A percentile compares a stretch with the other conserved stretches of the same genome.
phyloP scores from a whole-genome alignment of 441 rosid genomes.

The Bruguiera hainesii region DNA sequence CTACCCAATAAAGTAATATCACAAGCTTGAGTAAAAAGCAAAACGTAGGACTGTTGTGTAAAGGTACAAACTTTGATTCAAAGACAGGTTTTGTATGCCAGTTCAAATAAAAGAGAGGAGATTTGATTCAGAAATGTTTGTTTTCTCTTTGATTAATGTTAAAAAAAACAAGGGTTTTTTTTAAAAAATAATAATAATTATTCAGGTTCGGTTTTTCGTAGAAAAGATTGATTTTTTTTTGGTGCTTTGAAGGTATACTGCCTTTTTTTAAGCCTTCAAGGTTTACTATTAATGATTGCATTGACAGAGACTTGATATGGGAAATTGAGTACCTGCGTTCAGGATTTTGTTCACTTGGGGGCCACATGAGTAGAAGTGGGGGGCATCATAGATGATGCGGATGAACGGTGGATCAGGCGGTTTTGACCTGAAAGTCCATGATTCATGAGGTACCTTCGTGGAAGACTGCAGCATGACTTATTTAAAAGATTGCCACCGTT shows the following conservation, averaged over 20 bases:
- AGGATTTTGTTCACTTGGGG: too few relatives aligned
- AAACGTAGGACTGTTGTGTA: conserved; percentile 25
- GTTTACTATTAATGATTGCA: conserved; percentile 8
- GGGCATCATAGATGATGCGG: too few relatives aligned
- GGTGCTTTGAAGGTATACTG: conserved; percentile 5
- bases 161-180: conserved; percentile 20
- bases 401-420: too few relatives aligned
- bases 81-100: conserved; percentile 52
- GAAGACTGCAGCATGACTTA: too few relatives aligned
- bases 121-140: conserved; percentile 10
- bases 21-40: conserved; percentile 22
- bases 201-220: neutral
- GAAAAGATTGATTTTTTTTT: conserved; percentile 4
- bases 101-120: conserved; percentile 14
- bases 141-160: conserved; percentile 3
- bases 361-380: too few relatives aligned
- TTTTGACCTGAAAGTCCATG: too few relatives aligned
- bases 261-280: conserved; percentile 6
- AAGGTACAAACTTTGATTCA: conserved; percentile 52
- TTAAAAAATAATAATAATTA: too few relatives aligned
- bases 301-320: conserved; percentile 1
- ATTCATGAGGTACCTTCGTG: too few relatives aligned
- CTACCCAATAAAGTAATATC: conserved; percentile 49
- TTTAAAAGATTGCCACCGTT: too few relatives aligned
- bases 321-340: too few relatives aligned